Percentiles rank a stretch among this genome's conserved stretches.
Conservation (phyloP, 1,284 basidiomycete species). For the Ustilago tritici region DNA sequence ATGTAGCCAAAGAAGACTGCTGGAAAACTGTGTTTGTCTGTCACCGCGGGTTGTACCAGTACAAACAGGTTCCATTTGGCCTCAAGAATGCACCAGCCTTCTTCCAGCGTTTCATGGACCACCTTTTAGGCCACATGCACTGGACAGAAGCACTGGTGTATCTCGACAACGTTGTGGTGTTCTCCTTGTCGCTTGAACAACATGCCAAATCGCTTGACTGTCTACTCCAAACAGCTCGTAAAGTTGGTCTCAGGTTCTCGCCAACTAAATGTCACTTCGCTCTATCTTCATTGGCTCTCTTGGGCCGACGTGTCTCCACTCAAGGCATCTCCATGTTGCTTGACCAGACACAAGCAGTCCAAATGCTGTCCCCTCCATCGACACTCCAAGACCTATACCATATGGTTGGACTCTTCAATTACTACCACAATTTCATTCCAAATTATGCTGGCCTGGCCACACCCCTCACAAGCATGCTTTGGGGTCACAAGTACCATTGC, state of each 20-base stretch:
- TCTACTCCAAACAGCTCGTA: background rate
- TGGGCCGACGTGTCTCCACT: background rate
- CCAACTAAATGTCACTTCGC: constrained; percentile 7
- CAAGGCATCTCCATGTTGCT: background rate
- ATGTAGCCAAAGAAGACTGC: background rate
- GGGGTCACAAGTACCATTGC: background rate
- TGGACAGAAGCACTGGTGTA: constrained; percentile 6
- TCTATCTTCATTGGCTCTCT: background rate
- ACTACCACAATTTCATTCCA: constrained; percentile 16
- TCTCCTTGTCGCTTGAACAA: background rate
- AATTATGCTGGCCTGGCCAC: constrained; percentile 4
- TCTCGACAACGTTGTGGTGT: background rate
- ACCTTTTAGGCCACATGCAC: constrained; percentile 3
- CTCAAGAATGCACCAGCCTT: background rate
- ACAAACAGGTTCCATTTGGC: background rate
- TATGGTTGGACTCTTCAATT: constrained; percentile 14
- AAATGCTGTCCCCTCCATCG: background rate
- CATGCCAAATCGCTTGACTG: background rate
- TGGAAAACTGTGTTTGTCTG: constrained; percentile 8
- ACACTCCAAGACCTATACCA: constrained; percentile 13
- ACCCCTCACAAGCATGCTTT: background rate
- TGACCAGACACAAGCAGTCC: background rate
- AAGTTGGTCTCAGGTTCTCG: constrained; percentile 3
- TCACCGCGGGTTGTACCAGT: background rate
- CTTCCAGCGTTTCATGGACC: constrained; percentile 7